Conservation (phyloP, 2,329 filamentous ascomycete species). For the Cladosporium sp. region DNA sequence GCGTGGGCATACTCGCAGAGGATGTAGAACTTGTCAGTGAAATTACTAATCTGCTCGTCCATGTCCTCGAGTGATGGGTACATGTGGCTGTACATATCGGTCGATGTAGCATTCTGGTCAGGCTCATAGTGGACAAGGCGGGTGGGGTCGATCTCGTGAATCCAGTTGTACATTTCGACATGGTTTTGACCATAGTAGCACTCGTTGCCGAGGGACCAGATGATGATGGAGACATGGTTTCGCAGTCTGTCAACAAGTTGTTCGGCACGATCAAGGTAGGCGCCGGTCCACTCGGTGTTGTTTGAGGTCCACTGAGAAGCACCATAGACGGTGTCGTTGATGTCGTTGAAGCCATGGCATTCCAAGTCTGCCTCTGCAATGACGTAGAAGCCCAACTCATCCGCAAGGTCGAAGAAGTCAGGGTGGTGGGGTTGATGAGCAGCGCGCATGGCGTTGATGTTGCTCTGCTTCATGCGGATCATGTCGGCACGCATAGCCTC, state of each 20-base stretch:
- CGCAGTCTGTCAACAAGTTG: constrained; percentile 63
- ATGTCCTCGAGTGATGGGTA: constrained; percentile 49
- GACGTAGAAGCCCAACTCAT: constrained; percentile 60
- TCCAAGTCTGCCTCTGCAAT: constrained; percentile 49
- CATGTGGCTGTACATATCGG: constrained; percentile 64
- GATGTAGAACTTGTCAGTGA: constrained; percentile 46
- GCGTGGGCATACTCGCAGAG: constrained; percentile 51
- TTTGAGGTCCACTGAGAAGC: constrained; percentile 41
- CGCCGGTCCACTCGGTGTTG: constrained; percentile 53
- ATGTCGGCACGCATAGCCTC: constrained; percentile 56
- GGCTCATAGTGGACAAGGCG: constrained; percentile 61
- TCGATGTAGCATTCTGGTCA: constrained; percentile 51
- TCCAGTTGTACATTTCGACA: constrained; percentile 59
- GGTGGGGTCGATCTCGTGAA: constrained; percentile 49
- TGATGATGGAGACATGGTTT: constrained; percentile 61
- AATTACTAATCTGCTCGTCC: constrained; percentile 24
- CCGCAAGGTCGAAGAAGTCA: constrained; percentile 51
- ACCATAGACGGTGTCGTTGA: constrained; percentile 5
- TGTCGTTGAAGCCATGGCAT: constrained; percentile 33
- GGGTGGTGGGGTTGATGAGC: constrained; percentile 61
- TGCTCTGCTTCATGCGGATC: constrained; percentile 60
- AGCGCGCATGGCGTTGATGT: constrained; percentile 62
- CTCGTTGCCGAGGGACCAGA: constrained; percentile 69
- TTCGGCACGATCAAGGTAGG: constrained; percentile 60
- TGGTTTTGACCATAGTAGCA: constrained; percentile 64